A percentile compares a stretch with the other conserved stretches of the same genome.
Conservation (phyloP, 202 grass and related monocot genomes). For the Zizania palustris region DNA sequence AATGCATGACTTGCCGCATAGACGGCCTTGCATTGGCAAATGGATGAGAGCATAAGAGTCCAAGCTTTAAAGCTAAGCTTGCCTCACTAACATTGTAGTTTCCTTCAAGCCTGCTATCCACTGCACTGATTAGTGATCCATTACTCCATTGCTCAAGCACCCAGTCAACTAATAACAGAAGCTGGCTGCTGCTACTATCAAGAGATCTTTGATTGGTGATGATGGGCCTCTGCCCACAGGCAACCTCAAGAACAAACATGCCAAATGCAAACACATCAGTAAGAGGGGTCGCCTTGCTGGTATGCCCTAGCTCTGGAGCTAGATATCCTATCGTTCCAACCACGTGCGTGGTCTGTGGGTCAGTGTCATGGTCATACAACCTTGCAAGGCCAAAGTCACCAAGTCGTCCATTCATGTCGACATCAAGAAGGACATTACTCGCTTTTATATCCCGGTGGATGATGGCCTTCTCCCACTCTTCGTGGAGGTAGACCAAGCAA, state of each 20-base stretch:
- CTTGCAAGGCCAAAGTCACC: constrained; percentile 22
- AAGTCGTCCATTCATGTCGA: constrained; percentile 1
- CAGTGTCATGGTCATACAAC: not conserved
- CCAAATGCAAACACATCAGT: constrained; percentile 17
- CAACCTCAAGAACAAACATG: constrained; percentile 2
- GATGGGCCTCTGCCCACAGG: constrained; percentile 1
- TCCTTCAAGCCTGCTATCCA: constrained; percentile 22
- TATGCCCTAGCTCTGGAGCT: not conserved
- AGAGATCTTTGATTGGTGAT: not conserved
- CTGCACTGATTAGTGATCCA: not conserved
- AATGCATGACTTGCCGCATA: constrained; percentile 23
- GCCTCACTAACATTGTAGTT: not conserved
- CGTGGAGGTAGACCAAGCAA: constrained; percentile 23
- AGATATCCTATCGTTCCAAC: constrained; percentile 23
- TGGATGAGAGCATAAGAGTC: constrained; percentile 27
- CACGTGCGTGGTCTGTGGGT: not conserved
- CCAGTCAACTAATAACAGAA: constrained; percentile 28
- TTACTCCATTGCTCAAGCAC: constrained; percentile 20
- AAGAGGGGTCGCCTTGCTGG: not conserved
- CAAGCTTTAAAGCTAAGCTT: constrained; percentile 19
- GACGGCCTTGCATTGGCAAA: constrained; percentile 29
- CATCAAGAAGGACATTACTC: constrained; percentile 1
- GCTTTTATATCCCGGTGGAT: constrained; percentile 4
- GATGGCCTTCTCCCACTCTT: constrained; percentile 2
- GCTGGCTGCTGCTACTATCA: not conserved